A percentile compares a stretch with the other conserved stretches of the same genome.
These are phyloP conservation scores for Pichia inconspicua DNA, from an alignment of 1,139 yeast species.

Conservation along the genomic window DNA sequence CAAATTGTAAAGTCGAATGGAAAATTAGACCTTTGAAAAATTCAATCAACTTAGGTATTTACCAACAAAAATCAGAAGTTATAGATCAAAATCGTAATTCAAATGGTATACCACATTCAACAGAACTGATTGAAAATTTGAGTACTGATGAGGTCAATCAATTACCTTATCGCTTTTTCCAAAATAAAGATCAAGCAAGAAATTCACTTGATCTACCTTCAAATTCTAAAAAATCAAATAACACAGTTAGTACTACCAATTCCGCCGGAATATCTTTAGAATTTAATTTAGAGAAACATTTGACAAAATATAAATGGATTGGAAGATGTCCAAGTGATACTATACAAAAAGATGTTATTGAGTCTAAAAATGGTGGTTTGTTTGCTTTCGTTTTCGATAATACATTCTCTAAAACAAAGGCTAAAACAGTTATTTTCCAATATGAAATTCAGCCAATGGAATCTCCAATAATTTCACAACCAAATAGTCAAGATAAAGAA, in stretches of 20 bases:
- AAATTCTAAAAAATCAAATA: not conserved
- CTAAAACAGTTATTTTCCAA: conserved; percentile 73
- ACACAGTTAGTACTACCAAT: not conserved
- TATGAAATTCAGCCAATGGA: conserved; percentile 32
- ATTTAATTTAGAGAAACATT: conserved; percentile 32
- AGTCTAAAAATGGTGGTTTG: conserved; percentile 51
- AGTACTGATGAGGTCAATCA: conserved; percentile 25
- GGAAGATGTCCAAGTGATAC: conserved; percentile 47
- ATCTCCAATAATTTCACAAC: not conserved
- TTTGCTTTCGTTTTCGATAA: conserved; percentile 90
- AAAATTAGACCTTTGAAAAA: conserved; percentile 77
- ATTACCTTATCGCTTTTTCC: conserved; percentile 21
- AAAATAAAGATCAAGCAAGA: not conserved
- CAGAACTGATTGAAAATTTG: conserved; percentile 19
- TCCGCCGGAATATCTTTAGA: conserved; percentile 23
- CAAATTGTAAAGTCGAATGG: conserved; percentile 62
- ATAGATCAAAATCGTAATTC: not conserved
- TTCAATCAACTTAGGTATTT: conserved; percentile 65
- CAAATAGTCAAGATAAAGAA: not conserved
- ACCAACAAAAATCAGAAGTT: conserved; percentile 35
- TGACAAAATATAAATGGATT: conserved; percentile 36
- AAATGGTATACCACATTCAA: not conserved
- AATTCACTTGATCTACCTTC: not conserved
- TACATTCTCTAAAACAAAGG: conserved; percentile 77
- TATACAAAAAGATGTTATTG: conserved; percentile 54